Conservation (phyloP, 108 stramenopile species). For the Epithemia pelagica region DNA sequence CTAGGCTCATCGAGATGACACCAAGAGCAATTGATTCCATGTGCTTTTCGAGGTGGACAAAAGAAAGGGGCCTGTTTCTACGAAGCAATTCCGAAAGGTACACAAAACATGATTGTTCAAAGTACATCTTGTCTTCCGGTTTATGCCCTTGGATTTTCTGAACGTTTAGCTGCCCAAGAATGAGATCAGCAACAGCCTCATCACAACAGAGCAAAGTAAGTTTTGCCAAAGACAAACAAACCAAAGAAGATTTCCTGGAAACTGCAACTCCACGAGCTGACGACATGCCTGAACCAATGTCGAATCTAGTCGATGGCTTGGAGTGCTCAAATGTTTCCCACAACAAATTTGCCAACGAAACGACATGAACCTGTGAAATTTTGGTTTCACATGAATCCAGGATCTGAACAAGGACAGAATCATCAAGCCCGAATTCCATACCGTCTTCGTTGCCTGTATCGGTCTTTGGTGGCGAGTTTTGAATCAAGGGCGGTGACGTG, state of each 20-base stretch:
- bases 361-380: background rate
- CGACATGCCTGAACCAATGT: background rate
- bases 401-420: background rate
- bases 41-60: background rate
- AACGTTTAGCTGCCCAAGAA: background rate
- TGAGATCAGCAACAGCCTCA: background rate
- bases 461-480: background rate
- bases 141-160: background rate
- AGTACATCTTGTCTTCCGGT: background rate
- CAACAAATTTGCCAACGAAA: background rate
- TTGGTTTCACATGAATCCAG: background rate
- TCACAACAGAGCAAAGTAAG: background rate
- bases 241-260: background rate
- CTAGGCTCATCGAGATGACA: background rate
- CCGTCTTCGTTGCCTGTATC: background rate
- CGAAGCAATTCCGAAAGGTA: background rate
- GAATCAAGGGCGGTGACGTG: background rate
- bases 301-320: constrained; percentile 3
- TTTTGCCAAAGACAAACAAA: background rate
- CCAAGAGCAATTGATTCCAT: background rate
- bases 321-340: background rate
- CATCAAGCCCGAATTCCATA: background rate
- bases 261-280: background rate
- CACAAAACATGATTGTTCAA: background rate
- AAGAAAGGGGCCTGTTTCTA: background rate